Conservation (phyloP, 163 green algal species). For the Coccomyxa subellipsoidea region DNA sequence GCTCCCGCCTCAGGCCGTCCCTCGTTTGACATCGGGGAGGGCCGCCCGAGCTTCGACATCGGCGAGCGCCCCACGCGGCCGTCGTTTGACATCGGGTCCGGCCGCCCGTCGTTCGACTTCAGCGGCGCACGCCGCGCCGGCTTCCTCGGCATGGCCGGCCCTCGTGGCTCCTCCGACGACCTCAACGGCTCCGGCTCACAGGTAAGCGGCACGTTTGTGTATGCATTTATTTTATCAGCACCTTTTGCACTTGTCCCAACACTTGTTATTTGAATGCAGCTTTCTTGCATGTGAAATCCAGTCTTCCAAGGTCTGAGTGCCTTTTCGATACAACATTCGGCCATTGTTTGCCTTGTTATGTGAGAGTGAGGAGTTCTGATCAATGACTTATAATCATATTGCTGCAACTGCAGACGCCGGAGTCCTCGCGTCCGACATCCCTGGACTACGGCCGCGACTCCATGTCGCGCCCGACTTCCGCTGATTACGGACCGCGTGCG, state of each 20-base stretch:
- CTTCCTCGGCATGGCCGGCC: neutral
- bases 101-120: slow-evolving; percentile 5
- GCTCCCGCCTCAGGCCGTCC: neutral
- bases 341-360: no score
- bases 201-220: neutral
- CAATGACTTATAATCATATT: neutral
- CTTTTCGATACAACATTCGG: no score
- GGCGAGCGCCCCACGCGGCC: no score
- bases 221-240: neutral
- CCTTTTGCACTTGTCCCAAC: neutral
- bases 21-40: neutral
- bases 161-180: neutral
- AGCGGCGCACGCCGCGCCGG: neutral
- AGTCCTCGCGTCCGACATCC: neutral
- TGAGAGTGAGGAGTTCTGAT: no score
- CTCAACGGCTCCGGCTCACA: neutral
- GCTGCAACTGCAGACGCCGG: neutral
- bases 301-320: neutral
- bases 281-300: neutral
- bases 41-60: neutral
- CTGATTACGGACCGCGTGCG: neutral
- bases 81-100: neutral
- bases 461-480: neutral
- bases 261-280: no score
- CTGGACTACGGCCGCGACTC: slow-evolving; percentile 1